Evolutionary conservation across 306 rosid species (phyloP).

Genomic region (Abrus precatorius): DNA sequence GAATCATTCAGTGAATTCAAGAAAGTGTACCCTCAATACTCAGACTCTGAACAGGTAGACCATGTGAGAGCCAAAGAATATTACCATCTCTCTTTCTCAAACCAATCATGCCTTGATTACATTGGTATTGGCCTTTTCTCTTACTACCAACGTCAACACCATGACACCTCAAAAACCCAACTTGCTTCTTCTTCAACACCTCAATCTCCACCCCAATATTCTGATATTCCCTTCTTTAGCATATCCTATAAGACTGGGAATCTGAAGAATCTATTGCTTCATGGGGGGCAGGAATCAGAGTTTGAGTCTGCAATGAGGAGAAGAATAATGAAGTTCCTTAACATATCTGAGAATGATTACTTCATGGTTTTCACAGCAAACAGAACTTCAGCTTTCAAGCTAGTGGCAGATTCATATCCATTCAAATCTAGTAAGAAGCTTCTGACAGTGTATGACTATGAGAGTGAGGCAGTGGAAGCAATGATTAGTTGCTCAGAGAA

Average conservation of each 20-base stretch:
- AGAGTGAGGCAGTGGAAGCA: conserved; percentile 91
- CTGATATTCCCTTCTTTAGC: conserved; percentile 79
- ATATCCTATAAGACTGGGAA: conserved; percentile 81
- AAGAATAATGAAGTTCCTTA: conserved; percentile 79
- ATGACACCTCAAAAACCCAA: conserved; percentile 53
- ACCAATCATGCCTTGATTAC: conserved; percentile 86
- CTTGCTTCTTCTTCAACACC: conserved; percentile 55
- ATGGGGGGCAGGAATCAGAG: conserved; percentile 70
- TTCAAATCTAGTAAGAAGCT: conserved; percentile 74
- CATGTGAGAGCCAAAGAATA: conserved; percentile 74
- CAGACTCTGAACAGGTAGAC: conserved; percentile 69
- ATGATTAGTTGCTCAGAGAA: conserved; percentile 76
- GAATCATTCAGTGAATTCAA: conserved; percentile 73
- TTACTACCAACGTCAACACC: conserved; percentile 67
- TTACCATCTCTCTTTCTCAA: conserved; percentile 70
- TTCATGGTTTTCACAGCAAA: conserved; percentile 93
- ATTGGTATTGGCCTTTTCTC: conserved; percentile 96
- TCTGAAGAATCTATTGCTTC: conserved; percentile 80
- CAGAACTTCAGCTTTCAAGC: conserved; percentile 91
- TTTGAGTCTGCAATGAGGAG: conserved; percentile 80
- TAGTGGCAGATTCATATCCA: conserved; percentile 86
- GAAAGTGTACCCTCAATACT: conserved; percentile 76
- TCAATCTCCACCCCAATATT: conserved; percentile 49
- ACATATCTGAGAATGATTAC: conserved; percentile 81
- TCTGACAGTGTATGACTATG: conserved; percentile 86